Evolutionary conservation across 257 asterid species (phyloP).

Genomic region (Scutellaria baicalensis): DNA sequence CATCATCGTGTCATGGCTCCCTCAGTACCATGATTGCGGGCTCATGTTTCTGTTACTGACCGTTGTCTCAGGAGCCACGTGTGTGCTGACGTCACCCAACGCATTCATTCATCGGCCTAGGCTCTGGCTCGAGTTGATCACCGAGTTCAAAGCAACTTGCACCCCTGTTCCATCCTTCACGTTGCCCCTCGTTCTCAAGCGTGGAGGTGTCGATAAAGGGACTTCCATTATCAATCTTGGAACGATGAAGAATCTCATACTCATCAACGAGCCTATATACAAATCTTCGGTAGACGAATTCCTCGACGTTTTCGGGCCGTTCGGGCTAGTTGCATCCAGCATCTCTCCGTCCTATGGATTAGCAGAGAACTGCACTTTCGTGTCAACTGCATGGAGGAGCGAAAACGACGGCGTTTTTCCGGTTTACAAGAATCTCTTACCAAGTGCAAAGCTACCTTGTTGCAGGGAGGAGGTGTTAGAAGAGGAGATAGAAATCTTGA

Average conservation of each 20-base stretch:
- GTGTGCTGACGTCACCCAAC: slow-evolving; percentile 58
- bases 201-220: slow-evolving; percentile 34
- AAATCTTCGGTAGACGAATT: slow-evolving; percentile 37
- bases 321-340: slow-evolving; percentile 39
- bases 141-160: slow-evolving; percentile 50
- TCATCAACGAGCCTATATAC: slow-evolving; percentile 73
- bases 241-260: slow-evolving; percentile 51
- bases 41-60: slow-evolving; percentile 65
- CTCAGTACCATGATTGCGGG: slow-evolving; percentile 85
- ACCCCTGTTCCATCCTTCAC: slow-evolving; percentile 78
- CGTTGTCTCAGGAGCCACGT: slow-evolving; percentile 60
- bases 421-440: slow-evolving; percentile 39
- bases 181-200: slow-evolving; percentile 54
- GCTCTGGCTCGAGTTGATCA: slow-evolving; percentile 67
- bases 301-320: slow-evolving; percentile 24
- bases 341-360: slow-evolving; percentile 78
- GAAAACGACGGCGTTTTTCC: slow-evolving; percentile 27
- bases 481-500: slow-evolving; percentile 50
- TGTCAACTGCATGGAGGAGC: slow-evolving; percentile 71
- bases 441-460: slow-evolving; percentile 53
- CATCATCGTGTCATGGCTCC: slow-evolving; percentile 72
- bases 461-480: slow-evolving; percentile 22
- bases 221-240: slow-evolving; percentile 21
- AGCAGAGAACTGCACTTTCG: slow-evolving; percentile 76
- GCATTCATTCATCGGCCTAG: slow-evolving; percentile 61